Evolutionary conservation across 2,329 filamentous ascomycete genomes (phyloP), one percentile per base, ranked within the genome.

Genomic region (Alternaria burnsii): DNA sequence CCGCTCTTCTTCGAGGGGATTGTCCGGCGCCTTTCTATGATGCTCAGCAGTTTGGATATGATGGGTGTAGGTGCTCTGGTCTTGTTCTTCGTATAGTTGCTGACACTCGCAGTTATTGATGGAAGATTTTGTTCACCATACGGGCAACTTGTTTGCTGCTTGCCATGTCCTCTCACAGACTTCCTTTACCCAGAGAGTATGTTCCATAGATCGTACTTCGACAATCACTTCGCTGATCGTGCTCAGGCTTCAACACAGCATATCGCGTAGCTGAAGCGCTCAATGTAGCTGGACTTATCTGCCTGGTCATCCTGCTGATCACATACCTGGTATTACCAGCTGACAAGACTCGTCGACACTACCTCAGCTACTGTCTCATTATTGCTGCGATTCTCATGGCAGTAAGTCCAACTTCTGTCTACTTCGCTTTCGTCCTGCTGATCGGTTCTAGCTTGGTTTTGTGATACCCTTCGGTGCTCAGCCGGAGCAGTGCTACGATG

Each of bases 301-400:
- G 91, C 69, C 90, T 91, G 62, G 73, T 88, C 16, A 94, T 95
- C 73, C 82, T 98, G 57, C 82, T 98, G 16, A 52, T 92, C 6
- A 96, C 93, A 6, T 98, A 93, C 84, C 82, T 88, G 4, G 84
- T 90, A 14, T 83, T 99, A 22, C 94, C 95, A 0, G 88, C 92
- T 24, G 93, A 97, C 71, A 94, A 92, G 82, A 97, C 95, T 7
- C 88, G 93, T 73, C 89, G 94, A 54, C 95, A 99, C 78, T 98
- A 98, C 74, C 83, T 99, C 38, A 97, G 92, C 75, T 90, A 97
- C 66, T 95, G 93, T 76, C 83, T 98, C 52, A 91, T 92, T 5
- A 79, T 91, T 44, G 91, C 88, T 5, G 88, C 94, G 41, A 81
- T 90, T 42, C 83, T 94, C 58, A 91, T 98, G 86, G 91, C 91